Base-by-base conservation (phyloP, 352 stramenopile species). In the Pythium sp. region DNA sequence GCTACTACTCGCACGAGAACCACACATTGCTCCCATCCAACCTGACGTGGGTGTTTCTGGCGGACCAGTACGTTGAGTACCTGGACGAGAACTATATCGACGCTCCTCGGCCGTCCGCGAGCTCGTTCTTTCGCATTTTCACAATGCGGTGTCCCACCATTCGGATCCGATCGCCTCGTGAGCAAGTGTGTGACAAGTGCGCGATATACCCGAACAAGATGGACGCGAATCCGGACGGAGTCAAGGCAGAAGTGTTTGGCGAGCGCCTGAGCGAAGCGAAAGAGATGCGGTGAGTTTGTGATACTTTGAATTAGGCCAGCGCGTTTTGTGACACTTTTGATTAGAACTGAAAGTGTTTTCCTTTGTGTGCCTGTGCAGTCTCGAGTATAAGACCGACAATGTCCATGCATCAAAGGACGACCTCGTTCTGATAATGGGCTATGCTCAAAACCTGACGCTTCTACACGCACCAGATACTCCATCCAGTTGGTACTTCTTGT, bases 1-100 rank as follows among this genome's bases (percentile, higher is more conserved):
- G 30, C 22, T 68, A 68, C 54, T 63, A 47, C 54, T 62, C 54
- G 15, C 49, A 62, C 62, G 63, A 68, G 11, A 18, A 58, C 18
- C 61, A 63, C 30, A 68, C 63, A n/a, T 47, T 62, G 36, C 28
- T 63, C 22, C 54, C 63, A 5, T 49, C 63, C 14, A 11, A 43
- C 5, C 63, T 63, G 36, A 63, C 63, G 8, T 68, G 63, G 63
- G 38, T 63, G 18, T 38, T 28, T 2, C 24, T 64, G 15, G 36
- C 14, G 5, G 28, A 38, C 1, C 54, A 69, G 64, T 54, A 36
- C 36, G 26, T 43, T 41, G 26, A 24, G 9, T 60, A 14, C 34
- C 18, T 60, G 11, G 26, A 38, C 26, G 26, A 60, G 11, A 60
- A 60, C 26, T 34, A 60, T 11, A 30, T 60, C 14, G 54, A 60